Evolutionary conservation across 108 stramenopile genomes (phyloP), one percentile per base, ranked within the genome.

Genomic region (Nitzschia sp.): DNA sequence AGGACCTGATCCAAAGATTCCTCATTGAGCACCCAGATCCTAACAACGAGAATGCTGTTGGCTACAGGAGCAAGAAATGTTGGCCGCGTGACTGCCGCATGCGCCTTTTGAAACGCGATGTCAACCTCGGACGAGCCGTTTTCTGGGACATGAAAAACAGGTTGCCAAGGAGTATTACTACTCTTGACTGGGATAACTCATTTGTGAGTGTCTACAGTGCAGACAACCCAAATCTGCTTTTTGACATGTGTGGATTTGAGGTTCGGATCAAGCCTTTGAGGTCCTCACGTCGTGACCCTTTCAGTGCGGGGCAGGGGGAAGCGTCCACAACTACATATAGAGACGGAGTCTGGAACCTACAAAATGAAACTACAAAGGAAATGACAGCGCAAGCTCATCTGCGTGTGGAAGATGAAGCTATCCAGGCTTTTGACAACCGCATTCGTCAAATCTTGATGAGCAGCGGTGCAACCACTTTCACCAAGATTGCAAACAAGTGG

Each of bases 401-500:
- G 8, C 82, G 95, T 64, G 97, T 99, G 20, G 96, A 95, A 72
- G 96, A 97, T 63, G 88, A 85, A 53, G 90, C 95, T 10, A 87
- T 97, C 29, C 83, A 86, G 63, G 85, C 87, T 26, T 99, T 99
- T 70, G 97, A 99, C 78, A 99, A 99, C 77, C 85, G 98, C 24
- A 94, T 99, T 69, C 90, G 98, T 58, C 97, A 99, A 80, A 87
- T 99, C 62, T 80, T 99, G 50, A 97, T 99, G 98, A 96, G 95
- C 58, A 95, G 95, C 69, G 98, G 96, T 41, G 92, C 93, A 37
- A 97, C 98, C 17, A 99, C 98, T 11, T 99, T 99, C 77, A 98
- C 97, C 17, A 99, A 99, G 82, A 96, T 99, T 69, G 97, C 97
- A n/a, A 99, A 99, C 81, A 99, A 99, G 78, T 99, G 98, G 98